Conservation (phyloP, 2,329 filamentous ascomycete genomes). For the Xylaria sp. region DNA sequence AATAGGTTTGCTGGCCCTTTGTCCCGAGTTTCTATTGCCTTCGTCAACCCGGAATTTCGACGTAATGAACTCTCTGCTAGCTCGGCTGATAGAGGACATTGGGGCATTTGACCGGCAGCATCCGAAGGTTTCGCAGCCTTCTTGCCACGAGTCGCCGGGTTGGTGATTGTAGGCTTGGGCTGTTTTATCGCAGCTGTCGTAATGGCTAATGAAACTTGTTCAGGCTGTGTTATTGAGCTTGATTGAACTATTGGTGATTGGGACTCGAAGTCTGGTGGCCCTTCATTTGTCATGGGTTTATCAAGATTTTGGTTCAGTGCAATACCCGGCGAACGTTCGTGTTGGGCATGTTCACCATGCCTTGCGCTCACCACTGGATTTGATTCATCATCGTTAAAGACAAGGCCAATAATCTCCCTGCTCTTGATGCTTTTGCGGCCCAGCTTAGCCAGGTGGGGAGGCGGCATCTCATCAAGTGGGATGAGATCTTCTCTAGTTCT, state of each 20-base stretch:
- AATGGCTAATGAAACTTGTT: conserved; percentile 2
- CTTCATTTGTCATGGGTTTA: background rate
- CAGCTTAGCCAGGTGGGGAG: conserved; percentile 39
- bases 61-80: conserved; percentile 5
- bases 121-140: conserved; percentile 59
- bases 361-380: background rate
- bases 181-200: conserved; percentile 10
- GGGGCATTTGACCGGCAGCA: conserved; percentile 55
- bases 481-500: conserved; percentile 10
- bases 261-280: background rate
- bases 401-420: conserved; percentile 41
- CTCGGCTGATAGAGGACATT: conserved; percentile 40
- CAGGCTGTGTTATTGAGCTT: background rate
- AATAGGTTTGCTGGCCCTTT: conserved; percentile 35
- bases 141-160: conserved; percentile 54
- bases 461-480: conserved; percentile 23
- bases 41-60: conserved; percentile 13
- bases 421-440: conserved; percentile 40
- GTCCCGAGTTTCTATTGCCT: conserved; percentile 13
- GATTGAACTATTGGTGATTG: background rate
- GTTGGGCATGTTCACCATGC: background rate
- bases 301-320: background rate
- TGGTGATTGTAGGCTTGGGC: conserved; percentile 4
- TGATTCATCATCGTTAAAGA: conserved; percentile 37
- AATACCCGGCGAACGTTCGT: background rate